These are phyloP conservation scores for Xylariaceae sp. DNA, from an alignment of 2,329 filamentous ascomycete genomes.

Conservation along the genomic window DNA sequence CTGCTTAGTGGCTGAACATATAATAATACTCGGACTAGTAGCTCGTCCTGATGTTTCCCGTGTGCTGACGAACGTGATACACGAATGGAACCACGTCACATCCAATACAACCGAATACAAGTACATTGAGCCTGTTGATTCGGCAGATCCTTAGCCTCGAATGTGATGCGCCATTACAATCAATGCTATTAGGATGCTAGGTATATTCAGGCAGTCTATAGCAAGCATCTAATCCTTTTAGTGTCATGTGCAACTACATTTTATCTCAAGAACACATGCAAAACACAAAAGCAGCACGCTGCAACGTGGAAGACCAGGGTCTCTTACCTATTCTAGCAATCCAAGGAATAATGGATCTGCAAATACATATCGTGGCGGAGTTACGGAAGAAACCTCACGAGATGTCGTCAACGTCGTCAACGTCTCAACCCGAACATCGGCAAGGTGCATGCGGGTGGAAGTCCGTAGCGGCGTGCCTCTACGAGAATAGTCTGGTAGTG, in stretches of 20 bases:
- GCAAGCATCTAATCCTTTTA: no score
- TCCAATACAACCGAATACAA: no score
- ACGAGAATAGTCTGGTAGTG: neutral
- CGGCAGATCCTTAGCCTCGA: neutral
- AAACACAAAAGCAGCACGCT: neutral
- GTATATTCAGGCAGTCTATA: neutral
- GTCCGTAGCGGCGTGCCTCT: no score
- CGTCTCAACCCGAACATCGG: neutral
- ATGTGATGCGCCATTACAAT: neutral
- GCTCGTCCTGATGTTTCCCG: no score
- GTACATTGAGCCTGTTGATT: neutral
- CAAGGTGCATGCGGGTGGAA: neutral
- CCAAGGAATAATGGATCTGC: neutral
- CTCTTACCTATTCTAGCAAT: neutral
- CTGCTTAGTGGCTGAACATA: no score
- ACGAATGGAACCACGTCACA: no score
- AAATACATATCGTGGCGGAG: no score
- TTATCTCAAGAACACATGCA: neutral
- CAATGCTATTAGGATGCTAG: no score
- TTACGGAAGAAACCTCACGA: no score
- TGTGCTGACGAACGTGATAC: no score
- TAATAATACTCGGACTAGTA: no score
- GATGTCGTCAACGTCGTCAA: neutral
- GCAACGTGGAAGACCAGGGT: neutral
- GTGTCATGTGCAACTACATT: no score